Evolutionary conservation across 306 rosid species (phyloP), one percentile per base, ranked within the genome.

Genomic region (Sphenostylis stenocarpa): DNA sequence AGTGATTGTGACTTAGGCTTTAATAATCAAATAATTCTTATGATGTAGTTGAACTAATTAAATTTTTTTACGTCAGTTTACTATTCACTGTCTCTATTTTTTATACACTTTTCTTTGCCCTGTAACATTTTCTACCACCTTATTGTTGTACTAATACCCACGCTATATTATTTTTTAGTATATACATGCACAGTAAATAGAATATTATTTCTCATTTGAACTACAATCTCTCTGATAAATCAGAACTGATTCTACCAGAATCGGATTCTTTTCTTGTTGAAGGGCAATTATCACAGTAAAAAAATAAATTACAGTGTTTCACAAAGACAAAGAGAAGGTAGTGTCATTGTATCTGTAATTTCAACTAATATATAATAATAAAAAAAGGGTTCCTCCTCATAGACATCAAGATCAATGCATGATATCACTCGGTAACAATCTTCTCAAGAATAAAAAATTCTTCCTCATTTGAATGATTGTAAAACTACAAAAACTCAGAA

Each of bases 401-500:
- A 12, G 24, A 41, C 78, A 79, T 34, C 75, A 68, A 64, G 33
- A 79, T 79, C 83, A 57, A 68, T 41, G 58, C 48, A 67, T 29
- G 65, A 26, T 83, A 68, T 48, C 21, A 73, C 73, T 51, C 6
- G 17, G 63, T 13, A 61, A 56, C 44, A 55, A 48, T 77, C 34
- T 43, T 41, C 19, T 31, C 70, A 6, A 2, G 0, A 77, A 71
- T 76, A 72, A 58, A 72, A 72, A 28, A 80, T 47, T 33, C 14
- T 63, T 48, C 55, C 48, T 20, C 56, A 45, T 63, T 64, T 75
- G 45, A 36, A 78, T 57, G 16, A 47, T 65, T 64, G 70, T 45
- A 80, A 52, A 55, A 70, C 53, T 43, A 75, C 87, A 80, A 70
- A 62, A 62, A 23, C 70, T 24, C 83, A 83, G 75, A 69, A 51